phyloP scores from a whole-genome alignment of 441 rosid species.

The Rhodomyrtus psidioides region DNA sequence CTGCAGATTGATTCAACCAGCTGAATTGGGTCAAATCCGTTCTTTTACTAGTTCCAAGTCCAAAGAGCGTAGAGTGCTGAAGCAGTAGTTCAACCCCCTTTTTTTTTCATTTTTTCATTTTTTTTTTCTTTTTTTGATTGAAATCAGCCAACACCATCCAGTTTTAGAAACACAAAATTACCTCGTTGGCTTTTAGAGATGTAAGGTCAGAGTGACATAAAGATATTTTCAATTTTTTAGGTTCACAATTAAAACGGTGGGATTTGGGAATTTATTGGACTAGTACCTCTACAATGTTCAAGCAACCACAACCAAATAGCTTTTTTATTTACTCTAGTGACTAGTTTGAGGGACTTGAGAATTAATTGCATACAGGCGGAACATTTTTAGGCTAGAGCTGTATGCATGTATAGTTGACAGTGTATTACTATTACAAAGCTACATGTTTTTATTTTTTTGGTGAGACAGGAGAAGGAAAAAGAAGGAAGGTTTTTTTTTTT shows the following conservation, averaged over 20 bases:
- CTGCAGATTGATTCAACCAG: not conserved
- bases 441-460: not conserved
- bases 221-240: not conserved
- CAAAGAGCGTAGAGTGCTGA: not conserved
- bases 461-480: not conserved
- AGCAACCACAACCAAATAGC: not conserved
- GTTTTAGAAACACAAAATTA: not conserved
- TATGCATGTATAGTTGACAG: not conserved
- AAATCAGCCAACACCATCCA: not conserved
- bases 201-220: not conserved
- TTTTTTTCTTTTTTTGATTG: no score
- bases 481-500: no score
- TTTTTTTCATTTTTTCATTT: not conserved
- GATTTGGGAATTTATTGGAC: not conserved
- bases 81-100: not conserved
- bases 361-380: not conserved
- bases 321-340: not conserved
- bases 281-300: not conserved
- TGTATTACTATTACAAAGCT: not conserved
- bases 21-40: not conserved
- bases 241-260: not conserved
- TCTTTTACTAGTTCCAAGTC: not conserved
- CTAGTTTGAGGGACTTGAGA: not conserved
- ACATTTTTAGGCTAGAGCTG: not conserved
- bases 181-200: not conserved